phyloP scores from a whole-genome alignment of 2,329 filamentous ascomycete genomes.

The Pseudogymnoascus verrucosus region DNA sequence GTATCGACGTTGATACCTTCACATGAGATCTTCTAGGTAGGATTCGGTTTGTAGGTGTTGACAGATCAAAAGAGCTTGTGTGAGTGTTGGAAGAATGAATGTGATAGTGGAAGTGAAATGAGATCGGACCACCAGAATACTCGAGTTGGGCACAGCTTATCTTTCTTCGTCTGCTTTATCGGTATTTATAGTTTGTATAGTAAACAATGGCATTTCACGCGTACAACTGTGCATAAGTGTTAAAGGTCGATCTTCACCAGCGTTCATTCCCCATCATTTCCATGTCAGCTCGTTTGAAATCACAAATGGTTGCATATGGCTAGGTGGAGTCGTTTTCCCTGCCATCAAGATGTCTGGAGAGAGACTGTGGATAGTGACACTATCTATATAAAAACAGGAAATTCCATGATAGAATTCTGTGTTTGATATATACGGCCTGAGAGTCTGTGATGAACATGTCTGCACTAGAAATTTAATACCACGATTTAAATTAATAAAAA shows the following conservation, averaged over 20 bases:
- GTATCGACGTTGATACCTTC: background rate
- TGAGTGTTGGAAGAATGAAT: background rate
- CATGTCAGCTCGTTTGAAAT: background rate
- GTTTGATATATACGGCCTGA: background rate
- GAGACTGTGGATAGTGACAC: background rate
- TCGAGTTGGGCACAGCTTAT: background rate
- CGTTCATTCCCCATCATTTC: background rate
- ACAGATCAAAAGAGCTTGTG: background rate
- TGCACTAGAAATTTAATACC: background rate
- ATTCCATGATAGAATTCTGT: background rate
- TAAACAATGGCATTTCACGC: background rate
- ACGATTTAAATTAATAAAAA: background rate
- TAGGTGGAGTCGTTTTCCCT: background rate
- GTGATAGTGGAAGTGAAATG: background rate
- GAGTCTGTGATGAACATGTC: background rate
- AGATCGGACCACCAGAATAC: background rate
- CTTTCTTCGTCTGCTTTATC: background rate
- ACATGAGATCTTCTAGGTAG: background rate
- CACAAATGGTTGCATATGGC: background rate
- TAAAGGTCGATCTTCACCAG: background rate
- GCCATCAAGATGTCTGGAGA: background rate
- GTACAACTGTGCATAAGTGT: background rate
- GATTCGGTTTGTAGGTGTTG: background rate
- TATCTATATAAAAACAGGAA: background rate
- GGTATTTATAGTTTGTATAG: background rate